Conservation (phyloP, 352 stramenopile species). For the Hyaloperonospora arabidopsidis region DNA sequence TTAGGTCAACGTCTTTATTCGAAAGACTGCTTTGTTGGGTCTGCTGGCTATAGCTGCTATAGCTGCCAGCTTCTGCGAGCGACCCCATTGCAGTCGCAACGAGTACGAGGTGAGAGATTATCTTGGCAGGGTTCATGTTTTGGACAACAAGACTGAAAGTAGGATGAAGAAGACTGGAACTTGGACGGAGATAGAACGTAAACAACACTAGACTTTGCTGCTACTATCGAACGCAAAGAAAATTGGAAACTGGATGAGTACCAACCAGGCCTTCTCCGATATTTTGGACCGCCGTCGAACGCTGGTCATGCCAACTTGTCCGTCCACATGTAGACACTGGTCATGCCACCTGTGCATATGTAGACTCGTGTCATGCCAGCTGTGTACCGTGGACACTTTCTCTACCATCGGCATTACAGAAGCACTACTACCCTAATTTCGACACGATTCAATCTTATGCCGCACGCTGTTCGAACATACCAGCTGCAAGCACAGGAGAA, state of each 20-base stretch:
- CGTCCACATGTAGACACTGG: no score
- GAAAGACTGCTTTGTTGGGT: slow-evolving; percentile 7
- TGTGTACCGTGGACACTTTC: no score
- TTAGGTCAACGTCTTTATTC: background rate
- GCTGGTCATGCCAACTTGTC: no score
- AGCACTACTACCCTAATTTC: no score
- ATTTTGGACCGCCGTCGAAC: no score
- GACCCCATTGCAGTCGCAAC: slow-evolving; percentile 18
- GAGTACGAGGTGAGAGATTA: slow-evolving; percentile 25
- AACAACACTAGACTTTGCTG: slow-evolving; percentile 8
- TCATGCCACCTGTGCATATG: no score
- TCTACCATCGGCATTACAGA: no score
- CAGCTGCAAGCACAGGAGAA: no score
- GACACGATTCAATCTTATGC: no score
- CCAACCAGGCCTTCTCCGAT: no score
- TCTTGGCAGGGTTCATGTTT: slow-evolving; percentile 31
- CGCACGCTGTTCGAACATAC: no score
- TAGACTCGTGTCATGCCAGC: no score
- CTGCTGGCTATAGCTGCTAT: slow-evolving; percentile 2
- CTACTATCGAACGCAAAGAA: slow-evolving; percentile 9
- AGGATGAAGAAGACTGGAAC: slow-evolving; percentile 8
- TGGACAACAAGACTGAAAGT: slow-evolving; percentile 13
- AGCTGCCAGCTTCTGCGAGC: slow-evolving; percentile 18
- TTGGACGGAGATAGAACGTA: slow-evolving; percentile 9
- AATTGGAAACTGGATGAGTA: slow-evolving; percentile 16